Percentiles rank a stretch among this genome's conserved stretches.
Evolutionary conservation across 2,329 filamentous ascomycete species (phyloP).

Genomic region (Sarocladium kiliense): DNA sequence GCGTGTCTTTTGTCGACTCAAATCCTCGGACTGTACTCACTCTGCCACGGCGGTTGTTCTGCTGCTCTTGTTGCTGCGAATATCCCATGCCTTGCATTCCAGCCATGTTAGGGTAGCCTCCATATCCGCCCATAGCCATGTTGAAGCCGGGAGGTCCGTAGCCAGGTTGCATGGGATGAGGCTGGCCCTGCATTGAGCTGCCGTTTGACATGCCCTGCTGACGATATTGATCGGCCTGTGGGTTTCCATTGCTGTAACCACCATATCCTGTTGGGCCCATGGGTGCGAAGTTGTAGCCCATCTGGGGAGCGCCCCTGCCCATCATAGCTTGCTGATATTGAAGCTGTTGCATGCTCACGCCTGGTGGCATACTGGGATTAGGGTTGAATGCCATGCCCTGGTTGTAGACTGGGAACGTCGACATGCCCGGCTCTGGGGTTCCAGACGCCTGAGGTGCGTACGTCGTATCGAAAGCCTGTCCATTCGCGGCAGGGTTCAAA

Average conservation of each 20-base stretch:
- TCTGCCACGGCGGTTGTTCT: constrained; percentile 52
- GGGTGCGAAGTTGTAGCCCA: constrained; percentile 52
- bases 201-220: constrained; percentile 45
- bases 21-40: constrained; percentile 34
- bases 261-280: constrained; percentile 50
- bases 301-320: constrained; percentile 44
- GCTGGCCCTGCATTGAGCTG: constrained; percentile 44
- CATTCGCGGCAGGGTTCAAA: constrained; percentile 34
- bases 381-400: constrained; percentile 48
- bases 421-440: constrained; percentile 40
- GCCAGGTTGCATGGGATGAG: constrained; percentile 32
- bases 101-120: constrained; percentile 37
- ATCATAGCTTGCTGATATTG: constrained; percentile 58
- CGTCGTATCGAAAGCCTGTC: constrained; percentile 44
- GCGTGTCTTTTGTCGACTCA: constrained; percentile 12
- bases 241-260: constrained; percentile 43
- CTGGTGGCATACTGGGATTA: constrained; percentile 39
- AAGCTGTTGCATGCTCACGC: constrained; percentile 44
- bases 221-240: constrained; percentile 52
- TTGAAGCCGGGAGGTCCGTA: constrained; percentile 47
- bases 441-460: constrained; percentile 50
- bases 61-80: constrained; percentile 49
- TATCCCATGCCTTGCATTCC: constrained; percentile 47
- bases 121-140: constrained; percentile 39
- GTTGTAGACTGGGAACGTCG: constrained; percentile 45